phyloP scores from a whole-genome alignment of 2,329 filamentous ascomycete species.

The Colletotrichum tropicicola region DNA sequence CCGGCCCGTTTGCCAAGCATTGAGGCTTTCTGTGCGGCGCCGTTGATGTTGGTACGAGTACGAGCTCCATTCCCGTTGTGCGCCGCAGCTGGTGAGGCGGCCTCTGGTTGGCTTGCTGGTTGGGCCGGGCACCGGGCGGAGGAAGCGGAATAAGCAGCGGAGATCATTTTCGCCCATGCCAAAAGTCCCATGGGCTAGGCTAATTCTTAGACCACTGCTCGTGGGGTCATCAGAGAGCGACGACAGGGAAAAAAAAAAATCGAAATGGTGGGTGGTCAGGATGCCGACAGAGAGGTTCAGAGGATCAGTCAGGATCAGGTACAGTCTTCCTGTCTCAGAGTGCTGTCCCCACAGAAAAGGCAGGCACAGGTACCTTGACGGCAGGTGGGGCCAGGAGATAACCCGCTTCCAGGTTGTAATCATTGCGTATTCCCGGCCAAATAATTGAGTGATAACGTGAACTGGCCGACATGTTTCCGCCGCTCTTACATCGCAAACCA shows the following conservation, averaged over 20 bases:
- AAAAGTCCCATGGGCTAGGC: not conserved
- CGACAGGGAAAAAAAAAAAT: not conserved
- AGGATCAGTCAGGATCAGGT: slow-evolving; percentile 7
- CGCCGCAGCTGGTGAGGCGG: not conserved
- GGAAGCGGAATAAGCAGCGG: slow-evolving; percentile 20
- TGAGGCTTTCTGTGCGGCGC: too few relatives aligned
- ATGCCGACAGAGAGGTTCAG: not conserved
- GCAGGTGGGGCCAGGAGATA: too few relatives aligned
- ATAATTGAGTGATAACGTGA: not conserved
- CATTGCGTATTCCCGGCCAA: slow-evolving; percentile 8
- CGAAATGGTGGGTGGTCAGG: not conserved
- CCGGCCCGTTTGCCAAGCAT: too few relatives aligned
- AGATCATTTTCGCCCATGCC: slow-evolving; percentile 4
- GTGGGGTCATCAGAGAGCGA: not conserved
- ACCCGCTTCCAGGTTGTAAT: too few relatives aligned
- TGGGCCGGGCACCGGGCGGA: slow-evolving; percentile 7
- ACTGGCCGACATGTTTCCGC: not conserved
- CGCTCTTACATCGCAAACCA: too few relatives aligned
- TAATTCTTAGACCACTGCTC: slow-evolving; percentile 13
- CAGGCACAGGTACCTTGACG: not conserved
- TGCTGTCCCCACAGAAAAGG: not conserved
- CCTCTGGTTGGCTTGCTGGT: not conserved
- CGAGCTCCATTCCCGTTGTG: too few relatives aligned
- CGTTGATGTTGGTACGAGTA: too few relatives aligned
- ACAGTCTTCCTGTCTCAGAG: too few relatives aligned